These are phyloP conservation scores for Ceratobasidium sp. DNA, from an alignment of 1,284 basidiomycete genomes.

Conservation along the genomic window DNA sequence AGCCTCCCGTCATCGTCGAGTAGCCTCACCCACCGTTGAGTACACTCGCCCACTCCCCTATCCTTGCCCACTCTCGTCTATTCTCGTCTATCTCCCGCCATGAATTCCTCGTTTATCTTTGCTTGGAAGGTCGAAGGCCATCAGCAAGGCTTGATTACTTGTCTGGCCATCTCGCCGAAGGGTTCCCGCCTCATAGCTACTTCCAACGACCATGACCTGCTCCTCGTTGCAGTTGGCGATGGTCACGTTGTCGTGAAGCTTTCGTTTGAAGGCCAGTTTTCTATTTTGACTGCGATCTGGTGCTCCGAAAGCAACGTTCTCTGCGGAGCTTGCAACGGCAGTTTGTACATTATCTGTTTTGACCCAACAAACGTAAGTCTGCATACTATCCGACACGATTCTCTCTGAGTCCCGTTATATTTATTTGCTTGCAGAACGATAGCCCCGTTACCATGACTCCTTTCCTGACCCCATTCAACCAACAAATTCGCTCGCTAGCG, in stretches of 20 bases:
- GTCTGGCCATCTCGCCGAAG: not conserved
- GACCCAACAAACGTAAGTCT: constrained; percentile 1
- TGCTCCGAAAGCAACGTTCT: constrained; percentile 2
- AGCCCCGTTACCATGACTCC: not conserved
- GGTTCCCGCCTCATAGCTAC: not conserved
- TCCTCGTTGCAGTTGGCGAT: not conserved
- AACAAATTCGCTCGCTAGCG: constrained; percentile 9
- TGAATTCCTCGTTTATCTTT: not conserved
- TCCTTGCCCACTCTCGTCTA: too few species aligned
- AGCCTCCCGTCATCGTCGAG: not conserved
- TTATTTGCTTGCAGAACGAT: not conserved
- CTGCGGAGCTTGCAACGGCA: not conserved
- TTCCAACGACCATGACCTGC: not conserved
- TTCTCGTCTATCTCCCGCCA: not conserved
- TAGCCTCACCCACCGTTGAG: not conserved
- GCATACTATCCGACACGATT: too few species aligned
- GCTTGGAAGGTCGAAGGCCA: not conserved
- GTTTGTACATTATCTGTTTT: not conserved
- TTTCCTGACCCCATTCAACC: not conserved
- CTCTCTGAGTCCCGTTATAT: too few species aligned
- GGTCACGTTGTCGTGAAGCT: not conserved
- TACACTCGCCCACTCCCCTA: too few species aligned
- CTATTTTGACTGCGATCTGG: not conserved
- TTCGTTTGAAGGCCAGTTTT: constrained; percentile 5
- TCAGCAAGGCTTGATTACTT: not conserved